Base-by-base conservation (phyloP, 129 eudicot genomes). In the Flaveria robusta region DNA sequence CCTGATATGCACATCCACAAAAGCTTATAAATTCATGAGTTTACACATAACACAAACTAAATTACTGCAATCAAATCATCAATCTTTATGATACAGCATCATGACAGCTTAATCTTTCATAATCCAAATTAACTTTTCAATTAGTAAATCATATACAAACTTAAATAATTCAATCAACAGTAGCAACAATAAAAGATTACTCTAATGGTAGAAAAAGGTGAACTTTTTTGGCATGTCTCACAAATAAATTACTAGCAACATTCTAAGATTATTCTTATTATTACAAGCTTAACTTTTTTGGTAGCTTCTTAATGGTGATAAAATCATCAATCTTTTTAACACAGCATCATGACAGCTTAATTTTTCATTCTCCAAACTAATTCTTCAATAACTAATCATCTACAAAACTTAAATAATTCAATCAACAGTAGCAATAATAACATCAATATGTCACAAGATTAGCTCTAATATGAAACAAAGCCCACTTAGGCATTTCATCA, bases 1-100 rank as follows among this genome's bases (percentile, higher is more conserved):
- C 98, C 98, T 92, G 76, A 60, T 14, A 74, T 65, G 50, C 2
- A 77, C 45, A 71, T 58, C 24, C 60, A 37, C 18, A 18, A 68
- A 47, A 14, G 12, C 31, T 31, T 10, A 16, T 55, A 77, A 23
- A 3, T 60, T 70, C 66, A 68, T 12, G 19, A 63, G 67, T 26
- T 60, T 27, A 63, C 12, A 27, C 47, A 74, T 4, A 5, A 26
- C 11, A 54, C 5, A 42, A 16, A 74, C 41, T 23, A 43, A 43
- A 8, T 9, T 70, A 26, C 43, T 26, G 43, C 13, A 43, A 27
- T 27, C 20, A 62, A 27, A 62, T 62, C 68, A 62, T 52, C 42
- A 62, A 27, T 62, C 41, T 13, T 12, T 5, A 23, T 12, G 19
- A 24, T 13, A 5, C 67, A 26, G 10, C 42, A 26, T 62, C 8